These are phyloP conservation scores for Tephrocybe sp. DNA, from an alignment of 768 basidiomycete species.

Conservation along the genomic window DNA sequence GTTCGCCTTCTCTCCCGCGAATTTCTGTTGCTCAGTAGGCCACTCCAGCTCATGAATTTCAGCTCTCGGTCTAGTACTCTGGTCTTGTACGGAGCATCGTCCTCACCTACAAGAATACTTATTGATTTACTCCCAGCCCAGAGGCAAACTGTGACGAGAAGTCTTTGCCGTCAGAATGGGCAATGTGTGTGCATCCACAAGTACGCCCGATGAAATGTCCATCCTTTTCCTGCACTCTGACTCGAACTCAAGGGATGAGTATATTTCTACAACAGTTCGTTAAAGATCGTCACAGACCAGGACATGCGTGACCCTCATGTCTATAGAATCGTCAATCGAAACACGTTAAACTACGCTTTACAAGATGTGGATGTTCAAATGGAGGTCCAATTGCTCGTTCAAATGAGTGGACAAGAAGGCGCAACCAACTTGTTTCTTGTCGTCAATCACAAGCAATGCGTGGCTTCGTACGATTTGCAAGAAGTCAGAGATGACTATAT, in stretches of 20 bases:
- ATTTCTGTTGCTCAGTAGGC: no score
- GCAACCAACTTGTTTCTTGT: constrained; percentile 33
- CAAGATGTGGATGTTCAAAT: constrained; percentile 36
- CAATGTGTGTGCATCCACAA: constrained; percentile 40
- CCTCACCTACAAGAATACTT: neutral
- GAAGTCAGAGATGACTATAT: constrained; percentile 31
- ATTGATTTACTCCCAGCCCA: constrained; percentile 4
- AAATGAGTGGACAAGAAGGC: constrained; percentile 19
- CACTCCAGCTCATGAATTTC: constrained; percentile 1
- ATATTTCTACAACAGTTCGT: constrained; percentile 43
- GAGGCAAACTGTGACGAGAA: constrained; percentile 13
- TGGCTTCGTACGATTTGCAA: constrained; percentile 40
- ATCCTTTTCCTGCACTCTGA: constrained; percentile 12
- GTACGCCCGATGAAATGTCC: constrained; percentile 16
- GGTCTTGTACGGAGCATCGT: constrained; percentile 4
- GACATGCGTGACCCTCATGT: constrained; percentile 43
- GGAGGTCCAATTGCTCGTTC: constrained; percentile 43
- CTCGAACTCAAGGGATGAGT: constrained; percentile 40
- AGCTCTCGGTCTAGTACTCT: constrained; percentile 8
- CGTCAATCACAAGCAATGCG: constrained; percentile 47
- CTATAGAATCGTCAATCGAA: constrained; percentile 27
- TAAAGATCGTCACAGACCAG: constrained; percentile 47
- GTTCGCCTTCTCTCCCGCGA: no score
- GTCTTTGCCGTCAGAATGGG: constrained; percentile 31
- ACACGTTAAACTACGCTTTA: constrained; percentile 27